Evolutionary conservation across 1,284 basidiomycete species (phyloP), one percentile per base, ranked within the genome.

Genomic region (Cystobasidium slooffiae): DNA sequence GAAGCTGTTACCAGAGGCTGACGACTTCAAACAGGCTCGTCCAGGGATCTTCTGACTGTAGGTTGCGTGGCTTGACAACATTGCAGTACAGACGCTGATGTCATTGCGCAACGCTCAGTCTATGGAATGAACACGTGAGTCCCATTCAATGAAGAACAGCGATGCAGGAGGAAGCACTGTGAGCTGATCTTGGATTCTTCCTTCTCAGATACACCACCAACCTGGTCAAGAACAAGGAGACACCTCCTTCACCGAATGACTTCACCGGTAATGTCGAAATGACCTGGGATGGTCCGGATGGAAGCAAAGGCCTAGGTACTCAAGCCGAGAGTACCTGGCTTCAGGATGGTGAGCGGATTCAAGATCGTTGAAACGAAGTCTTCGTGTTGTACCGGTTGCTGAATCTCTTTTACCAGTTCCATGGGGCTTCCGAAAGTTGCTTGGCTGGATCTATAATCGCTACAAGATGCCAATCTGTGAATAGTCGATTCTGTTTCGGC

Each of bases 381-480:
- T n/a, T n/a, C n/a, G n/a, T n/a, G n/a, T n/a, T n/a, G n/a, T n/a
- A n/a, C n/a, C n/a, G n/a, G n/a, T n/a, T n/a, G 14, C 18, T 88
- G 0, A 82, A 85, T 52, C 88, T 88, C 16, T 89, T 89, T 84
- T 84, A 88, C 69, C 63, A 74, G 81, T 80, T 31, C 80, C 80
- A 41, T 82, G 79, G 80, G 81, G 81, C 3, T 81, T 80, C 74
- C 77, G 79, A 31, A 80, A 87, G 84, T 84, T 91, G 24, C 84
- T 92, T 59, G 89, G 88, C 80, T 91, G 43, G 68, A 75, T 59
- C 31, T 52, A 81, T 68, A 78, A 88, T 84, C 86, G 87, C 22
- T 92, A 91, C 83, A 82, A 85, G 53, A 84, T 84, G 77, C 88
- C 90, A 0, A 89, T 92, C 76, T 90, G 88, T 59, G 75, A 88